Evolutionary conservation across 2,329 filamentous ascomycete genomes (phyloP), one percentile per base, ranked within the genome.

Genomic region (Fusarium mexicanum): DNA sequence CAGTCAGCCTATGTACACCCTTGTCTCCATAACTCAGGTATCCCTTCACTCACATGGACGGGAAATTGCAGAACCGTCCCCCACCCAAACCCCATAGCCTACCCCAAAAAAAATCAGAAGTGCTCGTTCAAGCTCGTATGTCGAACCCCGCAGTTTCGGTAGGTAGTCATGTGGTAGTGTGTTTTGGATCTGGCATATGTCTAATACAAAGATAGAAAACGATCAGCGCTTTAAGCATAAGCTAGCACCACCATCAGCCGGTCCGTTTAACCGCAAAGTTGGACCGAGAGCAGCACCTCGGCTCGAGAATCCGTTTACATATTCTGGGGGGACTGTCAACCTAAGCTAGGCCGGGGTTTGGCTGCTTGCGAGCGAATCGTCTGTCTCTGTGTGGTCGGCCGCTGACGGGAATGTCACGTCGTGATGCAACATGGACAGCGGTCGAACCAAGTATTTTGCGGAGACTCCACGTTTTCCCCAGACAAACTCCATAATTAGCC

Each of bases 191-290:
- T 71, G 48, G 61, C 60, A 70, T 70, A 69, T 64, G 29, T 47
- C 31, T 44, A 55, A 16, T 6, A 61, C 50, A 29, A 64, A 69
- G 26, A 46, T 35, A 29, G 66, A 29, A 26, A 70, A 65, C 16
- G 61, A 71, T 71, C 68, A 38, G 54, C 61, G 41, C 38, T 70
- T 70, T 70, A 70, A 70, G 67, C 67, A 70, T 70, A 70, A 70
- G 67, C 67, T 59, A 43, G n/a, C 33, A 26, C 46, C 33, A 17
- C 53, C 37, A 71, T 71, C 68, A 74, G 68, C 72, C 72, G 72
- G 72, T 71, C 72, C 72, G 72, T 69, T 72, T 72, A 74, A 60
- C 72, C 72, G 72, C 29, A 37, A 37, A 61, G 48, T 69, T 65
- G 61, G 50, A 31, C 61, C 54, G 67, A 73, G 31, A 20, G 37